A percentile compares a stretch with the other conserved stretches of the same genome.
phyloP scores from a whole-genome alignment of 2,329 filamentous ascomycete genomes.

The Cladophialophora bantiana region DNA sequence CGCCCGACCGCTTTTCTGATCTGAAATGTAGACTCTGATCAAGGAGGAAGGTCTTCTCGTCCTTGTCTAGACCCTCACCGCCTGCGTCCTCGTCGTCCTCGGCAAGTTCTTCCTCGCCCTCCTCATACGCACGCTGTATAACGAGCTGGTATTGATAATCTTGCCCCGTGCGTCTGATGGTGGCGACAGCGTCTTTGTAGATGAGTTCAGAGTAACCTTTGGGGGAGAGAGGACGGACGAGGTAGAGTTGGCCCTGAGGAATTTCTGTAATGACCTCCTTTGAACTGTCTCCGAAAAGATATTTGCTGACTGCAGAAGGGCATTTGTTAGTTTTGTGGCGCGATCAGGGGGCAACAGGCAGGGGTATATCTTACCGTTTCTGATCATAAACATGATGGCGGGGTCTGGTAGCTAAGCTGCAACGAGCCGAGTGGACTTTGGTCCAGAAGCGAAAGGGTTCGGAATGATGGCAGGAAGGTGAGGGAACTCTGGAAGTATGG shows the following conservation, averaged over 20 bases:
- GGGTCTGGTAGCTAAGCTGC: slow-evolving; percentile 16
- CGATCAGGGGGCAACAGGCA: slow-evolving; percentile 20
- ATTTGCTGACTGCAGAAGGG: slow-evolving; percentile 75
- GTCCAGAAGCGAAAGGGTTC: background rate
- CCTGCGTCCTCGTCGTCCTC: slow-evolving; percentile 88
- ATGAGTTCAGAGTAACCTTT: slow-evolving; percentile 99
- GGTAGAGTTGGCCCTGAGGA: slow-evolving; percentile 93
- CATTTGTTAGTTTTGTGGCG: slow-evolving; percentile 2
- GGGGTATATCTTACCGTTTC: slow-evolving; percentile 57
- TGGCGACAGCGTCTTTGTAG: slow-evolving; percentile 94
- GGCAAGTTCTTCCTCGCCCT: slow-evolving; percentile 91
- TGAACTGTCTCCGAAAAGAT: slow-evolving; percentile 85
- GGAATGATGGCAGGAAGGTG: background rate
- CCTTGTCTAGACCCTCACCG: slow-evolving; percentile 82
- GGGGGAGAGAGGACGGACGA: slow-evolving; percentile 91
- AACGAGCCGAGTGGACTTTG: background rate
- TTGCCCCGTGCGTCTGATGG: slow-evolving; percentile 89
- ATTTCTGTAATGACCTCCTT: slow-evolving; percentile 96
- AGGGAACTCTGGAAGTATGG: background rate
- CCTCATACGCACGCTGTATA: slow-evolving; percentile 93
- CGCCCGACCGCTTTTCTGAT: slow-evolving; percentile 78
- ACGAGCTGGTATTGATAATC: slow-evolving; percentile 98
- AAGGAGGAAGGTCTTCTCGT: slow-evolving; percentile 97
- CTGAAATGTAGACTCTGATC: slow-evolving; percentile 90
- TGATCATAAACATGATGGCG: slow-evolving; percentile 62